phyloP scores from a whole-genome alignment of 2,329 filamentous ascomycete genomes.

The Diaporthe batatas region DNA sequence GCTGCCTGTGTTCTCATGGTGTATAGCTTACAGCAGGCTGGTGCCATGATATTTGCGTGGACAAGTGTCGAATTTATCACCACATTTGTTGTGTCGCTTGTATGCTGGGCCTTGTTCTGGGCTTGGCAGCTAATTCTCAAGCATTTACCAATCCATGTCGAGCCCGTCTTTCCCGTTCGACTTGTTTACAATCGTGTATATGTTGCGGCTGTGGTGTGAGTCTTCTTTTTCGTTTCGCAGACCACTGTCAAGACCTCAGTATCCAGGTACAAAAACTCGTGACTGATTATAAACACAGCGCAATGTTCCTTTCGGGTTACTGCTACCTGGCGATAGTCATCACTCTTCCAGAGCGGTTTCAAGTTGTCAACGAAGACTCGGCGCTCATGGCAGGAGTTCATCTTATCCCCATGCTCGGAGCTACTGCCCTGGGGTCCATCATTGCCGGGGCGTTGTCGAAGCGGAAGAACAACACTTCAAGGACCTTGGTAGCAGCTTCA shows the following conservation, averaged over 20 bases:
- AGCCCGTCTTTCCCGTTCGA: constrained; percentile 68
- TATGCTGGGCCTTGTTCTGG: constrained; percentile 63
- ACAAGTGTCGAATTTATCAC: constrained; percentile 63
- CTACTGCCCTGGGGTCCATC: constrained; percentile 69
- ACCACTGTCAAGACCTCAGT: too few species aligned
- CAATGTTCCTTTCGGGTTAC: constrained; percentile 69
- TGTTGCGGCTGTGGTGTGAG: constrained; percentile 63
- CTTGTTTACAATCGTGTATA: constrained; percentile 64
- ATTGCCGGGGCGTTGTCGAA: constrained; percentile 66
- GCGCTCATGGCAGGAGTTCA: constrained; percentile 69
- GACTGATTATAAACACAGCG: constrained; percentile 51
- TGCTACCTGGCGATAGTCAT: constrained; percentile 71
- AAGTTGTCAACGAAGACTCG: constrained; percentile 68
- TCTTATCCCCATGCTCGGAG: constrained; percentile 69
- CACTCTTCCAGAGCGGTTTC: constrained; percentile 70
- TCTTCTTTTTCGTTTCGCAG: constrained; percentile 29
- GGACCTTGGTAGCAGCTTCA: constrained; percentile 63
- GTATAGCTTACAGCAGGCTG: constrained; percentile 69
- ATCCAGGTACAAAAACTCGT: neutral
- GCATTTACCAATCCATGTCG: constrained; percentile 55
- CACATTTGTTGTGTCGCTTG: constrained; percentile 60
- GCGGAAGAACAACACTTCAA: constrained; percentile 66
- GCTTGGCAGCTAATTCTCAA: constrained; percentile 65
- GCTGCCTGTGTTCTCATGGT: constrained; percentile 67
- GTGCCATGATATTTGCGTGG: constrained; percentile 66